phyloP scores from a whole-genome alignment of 257 asterid species.

The Echites panduratus region DNA sequence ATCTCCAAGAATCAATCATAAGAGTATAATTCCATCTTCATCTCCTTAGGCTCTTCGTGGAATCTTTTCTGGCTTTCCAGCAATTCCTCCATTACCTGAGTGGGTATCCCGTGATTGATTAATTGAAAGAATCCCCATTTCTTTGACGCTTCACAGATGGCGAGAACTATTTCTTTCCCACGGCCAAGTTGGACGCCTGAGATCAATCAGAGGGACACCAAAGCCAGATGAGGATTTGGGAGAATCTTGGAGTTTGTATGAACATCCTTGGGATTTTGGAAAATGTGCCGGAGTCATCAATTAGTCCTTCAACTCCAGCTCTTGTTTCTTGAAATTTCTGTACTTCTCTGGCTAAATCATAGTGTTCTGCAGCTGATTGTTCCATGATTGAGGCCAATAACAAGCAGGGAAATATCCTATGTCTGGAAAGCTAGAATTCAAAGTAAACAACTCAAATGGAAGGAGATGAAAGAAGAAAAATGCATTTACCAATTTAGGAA shows the following conservation, averaged over 20 bases:
- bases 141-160: conserved; percentile 47
- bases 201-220: background rate
- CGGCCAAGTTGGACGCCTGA: background rate
- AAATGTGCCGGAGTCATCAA: background rate
- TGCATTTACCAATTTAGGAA: no score
- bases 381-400: no score
- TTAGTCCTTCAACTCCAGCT: no score
- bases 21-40: conserved; percentile 41
- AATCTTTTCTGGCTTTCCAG: conserved; percentile 36
- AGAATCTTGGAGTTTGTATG: background rate
- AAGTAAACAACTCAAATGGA: no score
- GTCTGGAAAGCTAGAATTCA: no score
- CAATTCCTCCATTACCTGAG: conserved; percentile 31
- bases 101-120: conserved; percentile 62
- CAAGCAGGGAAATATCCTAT: no score
- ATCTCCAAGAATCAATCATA: conserved; percentile 38
- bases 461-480: no score
- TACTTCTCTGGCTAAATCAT: no score
- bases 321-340: no score
- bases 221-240: no score
- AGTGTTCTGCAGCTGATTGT: background rate
- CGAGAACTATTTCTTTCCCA: conserved; percentile 23
- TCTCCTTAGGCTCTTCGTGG: conserved; percentile 59
- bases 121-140: conserved; percentile 70
- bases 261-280: background rate